Conservation (phyloP, 257 asterid species). For the Phtheirospermum japonicum region DNA sequence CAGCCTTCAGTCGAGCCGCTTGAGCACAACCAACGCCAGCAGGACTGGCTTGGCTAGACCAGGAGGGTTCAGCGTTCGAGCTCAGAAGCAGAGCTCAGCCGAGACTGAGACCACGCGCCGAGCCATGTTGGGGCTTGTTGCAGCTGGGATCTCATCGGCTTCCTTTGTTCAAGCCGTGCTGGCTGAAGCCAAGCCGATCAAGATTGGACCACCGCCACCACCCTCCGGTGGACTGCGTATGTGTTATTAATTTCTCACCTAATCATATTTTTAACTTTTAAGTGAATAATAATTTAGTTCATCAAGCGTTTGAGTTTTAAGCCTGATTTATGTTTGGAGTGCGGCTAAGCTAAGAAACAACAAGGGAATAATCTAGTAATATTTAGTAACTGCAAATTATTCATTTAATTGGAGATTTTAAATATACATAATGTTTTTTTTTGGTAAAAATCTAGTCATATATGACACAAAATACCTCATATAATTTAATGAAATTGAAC, state of each 20-base stretch:
- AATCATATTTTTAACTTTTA: not conserved
- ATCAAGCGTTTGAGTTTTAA: too few relatives aligned
- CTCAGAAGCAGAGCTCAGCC: slow-evolving; percentile 53
- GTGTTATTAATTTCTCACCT: slow-evolving; percentile 22
- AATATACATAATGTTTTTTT: too few relatives aligned
- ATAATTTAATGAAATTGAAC: too few relatives aligned
- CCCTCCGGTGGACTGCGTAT: slow-evolving; percentile 97
- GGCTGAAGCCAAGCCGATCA: slow-evolving; percentile 79
- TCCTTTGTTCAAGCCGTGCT: slow-evolving; percentile 74
- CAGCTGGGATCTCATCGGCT: slow-evolving; percentile 66
- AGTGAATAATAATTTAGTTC: too few relatives aligned
- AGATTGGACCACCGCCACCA: slow-evolving; percentile 81
- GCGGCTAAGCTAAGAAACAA: too few relatives aligned
- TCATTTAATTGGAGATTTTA: too few relatives aligned
- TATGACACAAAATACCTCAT: too few relatives aligned
- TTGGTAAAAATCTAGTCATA: too few relatives aligned
- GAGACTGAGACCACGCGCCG: slow-evolving; percentile 82
- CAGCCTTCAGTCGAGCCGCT: slow-evolving; percentile 62
- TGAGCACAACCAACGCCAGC: slow-evolving; percentile 38
- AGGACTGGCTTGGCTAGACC: slow-evolving; percentile 42
- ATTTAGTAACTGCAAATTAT: too few relatives aligned
- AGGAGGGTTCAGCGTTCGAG: slow-evolving; percentile 53
- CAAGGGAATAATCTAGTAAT: too few relatives aligned
- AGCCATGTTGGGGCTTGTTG: slow-evolving; percentile 73
- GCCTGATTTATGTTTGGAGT: too few relatives aligned